Evolutionary conservation across 2,329 filamentous ascomycete genomes (phyloP).

Genomic region (Pleurostoma richardsiae): DNA sequence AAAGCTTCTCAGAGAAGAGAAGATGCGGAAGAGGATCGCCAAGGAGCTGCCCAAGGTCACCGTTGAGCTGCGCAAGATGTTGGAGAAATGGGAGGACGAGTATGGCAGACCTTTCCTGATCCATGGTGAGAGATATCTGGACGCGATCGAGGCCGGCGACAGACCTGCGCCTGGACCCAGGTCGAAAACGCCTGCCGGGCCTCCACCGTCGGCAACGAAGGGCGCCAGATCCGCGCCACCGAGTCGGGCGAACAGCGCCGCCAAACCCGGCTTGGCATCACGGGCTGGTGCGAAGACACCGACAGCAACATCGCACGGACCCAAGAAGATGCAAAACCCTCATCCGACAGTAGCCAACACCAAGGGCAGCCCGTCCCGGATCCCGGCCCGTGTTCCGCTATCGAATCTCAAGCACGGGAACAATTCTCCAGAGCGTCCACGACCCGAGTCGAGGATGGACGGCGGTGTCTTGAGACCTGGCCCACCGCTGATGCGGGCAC

Average conservation of each 20-base stretch:
- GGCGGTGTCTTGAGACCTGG: constrained; percentile 46
- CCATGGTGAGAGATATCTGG: constrained; percentile 85
- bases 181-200: constrained; percentile 71
- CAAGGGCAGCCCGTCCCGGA: constrained; percentile 58
- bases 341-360: constrained; percentile 13
- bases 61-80: constrained; percentile 71
- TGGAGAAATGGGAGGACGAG: constrained; percentile 88
- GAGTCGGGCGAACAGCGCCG: constrained; percentile 30
- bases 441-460: constrained; percentile 32
- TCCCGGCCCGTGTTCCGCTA: constrained; percentile 65
- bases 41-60: constrained; percentile 94
- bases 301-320: constrained; percentile 29
- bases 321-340: constrained; percentile 13
- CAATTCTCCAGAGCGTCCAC: constrained; percentile 61
- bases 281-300: constrained; percentile 50
- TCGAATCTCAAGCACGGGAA: constrained; percentile 64
- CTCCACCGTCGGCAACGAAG: constrained; percentile 41
- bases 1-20: constrained; percentile 90
- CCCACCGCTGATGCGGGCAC: constrained; percentile 56
- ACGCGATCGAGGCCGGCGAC: constrained; percentile 67
- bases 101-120: constrained; percentile 91
- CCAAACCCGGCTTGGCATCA: constrained; percentile 25
- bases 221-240: constrained; percentile 26
- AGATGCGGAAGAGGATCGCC: constrained; percentile 95
- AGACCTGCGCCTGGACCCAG: constrained; percentile 56